Percentiles rank a stretch among this genome's conserved stretches.
phyloP scores from a whole-genome alignment of 441 rosid genomes.

The Arabidopsis lyrata region DNA sequence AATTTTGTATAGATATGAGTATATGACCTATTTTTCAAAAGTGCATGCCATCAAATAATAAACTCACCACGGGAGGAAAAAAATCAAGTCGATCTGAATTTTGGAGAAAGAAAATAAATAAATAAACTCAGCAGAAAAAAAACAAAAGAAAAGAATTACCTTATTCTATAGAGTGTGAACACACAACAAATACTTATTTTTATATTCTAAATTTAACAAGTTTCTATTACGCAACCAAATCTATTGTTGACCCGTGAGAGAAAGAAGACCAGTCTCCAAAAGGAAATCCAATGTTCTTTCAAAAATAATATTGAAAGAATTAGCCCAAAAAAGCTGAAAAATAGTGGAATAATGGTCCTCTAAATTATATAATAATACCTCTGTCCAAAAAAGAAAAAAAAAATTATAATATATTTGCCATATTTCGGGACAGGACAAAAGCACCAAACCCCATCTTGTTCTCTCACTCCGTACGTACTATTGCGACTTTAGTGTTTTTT shows the following conservation, averaged over 20 bases:
- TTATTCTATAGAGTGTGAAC: conserved; percentile 25
- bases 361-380: not conserved
- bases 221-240: conserved; percentile 28
- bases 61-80: not conserved
- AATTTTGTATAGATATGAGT: not conserved
- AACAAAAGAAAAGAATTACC: not conserved
- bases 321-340: not conserved
- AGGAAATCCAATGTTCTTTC: not conserved
- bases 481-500: conserved; percentile 1
- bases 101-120: not conserved
- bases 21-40: not conserved
- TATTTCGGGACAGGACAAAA: conserved; percentile 29
- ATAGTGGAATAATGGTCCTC: conserved; percentile 33
- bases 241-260: conserved; percentile 27
- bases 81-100: not conserved
- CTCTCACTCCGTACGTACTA: conserved; percentile 19
- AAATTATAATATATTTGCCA: conserved; percentile 2
- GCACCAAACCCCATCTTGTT: conserved; percentile 33
- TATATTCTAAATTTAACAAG: not conserved
- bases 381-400: not conserved
- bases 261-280: conserved; percentile 27
- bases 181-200: not conserved
- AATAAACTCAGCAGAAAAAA: not conserved
- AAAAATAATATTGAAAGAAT: conserved; percentile 28
- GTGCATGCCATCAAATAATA: not conserved